Base-by-base conservation (phyloP, 352 stramenopile species). In the Globisporangium mamillatum region DNA sequence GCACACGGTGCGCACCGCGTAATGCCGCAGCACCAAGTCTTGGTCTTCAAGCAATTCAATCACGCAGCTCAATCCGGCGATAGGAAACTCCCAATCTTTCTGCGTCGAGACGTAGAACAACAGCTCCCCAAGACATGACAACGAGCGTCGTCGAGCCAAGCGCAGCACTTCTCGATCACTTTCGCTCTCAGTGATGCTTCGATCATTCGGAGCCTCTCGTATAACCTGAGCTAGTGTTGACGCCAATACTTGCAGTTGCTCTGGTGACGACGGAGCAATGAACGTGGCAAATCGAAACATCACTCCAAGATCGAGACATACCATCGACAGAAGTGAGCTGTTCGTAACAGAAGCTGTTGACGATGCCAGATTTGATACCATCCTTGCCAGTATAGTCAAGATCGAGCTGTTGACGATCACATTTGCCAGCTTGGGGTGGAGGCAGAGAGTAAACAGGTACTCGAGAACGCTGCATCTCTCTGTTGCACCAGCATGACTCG, bases 371-470 rank as follows among this genome's bases (percentile, higher is more conserved):
- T 29, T 64, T 24, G 75, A 66, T 27, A 93, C 54, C 58, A 92
- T 73, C 57, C 79, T 86, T 46, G 84, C 80, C 27, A 93, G 60
- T 38, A 94, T 69, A 4, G 74, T 75, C 18, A 94, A 63, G 32
- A 95, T 80, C 0, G 86, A 93, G 72, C 83, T 93, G 67, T 95
- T 95, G 16, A 92, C 81, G 61, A 95, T 89, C 53, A 94, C 80
- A 57, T 93, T 91, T 0, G 88, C 84, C 20, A 94, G 67, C 64
- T 86, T 82, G 1, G 75, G 73, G 25, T 88, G 71, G 1, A 72
- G 75, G 27, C 74, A 91, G 12, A 89, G 73, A 24, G 72, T 76
- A 22, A 86, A 87, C 9, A 95, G 70, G 25, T 94, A 89, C 24
- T 69, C 68, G 38, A 93, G 74, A 1, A 86, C 73, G 53, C 81